Evolutionary conservation across 257 asterid species (phyloP), one percentile per base, ranked within the genome.

Genomic region (Sherardia arvensis): DNA sequence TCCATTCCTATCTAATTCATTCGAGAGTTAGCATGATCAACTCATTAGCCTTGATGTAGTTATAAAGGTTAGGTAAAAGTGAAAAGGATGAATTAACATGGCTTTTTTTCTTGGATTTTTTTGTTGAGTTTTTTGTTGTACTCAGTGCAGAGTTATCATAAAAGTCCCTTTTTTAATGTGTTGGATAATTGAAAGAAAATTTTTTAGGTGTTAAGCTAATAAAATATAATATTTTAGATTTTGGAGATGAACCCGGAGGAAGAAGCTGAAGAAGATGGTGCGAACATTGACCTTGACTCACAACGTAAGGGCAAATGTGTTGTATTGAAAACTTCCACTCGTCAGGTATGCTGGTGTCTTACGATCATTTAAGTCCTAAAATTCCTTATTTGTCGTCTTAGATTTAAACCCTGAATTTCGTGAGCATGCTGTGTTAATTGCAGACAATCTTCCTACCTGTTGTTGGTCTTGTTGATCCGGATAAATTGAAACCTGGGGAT

Each of bases 241-340:
- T 75, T 93, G 84, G 96, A 93, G 76, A 93, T 93, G 97, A 93
- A 87, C 77, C 99, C 97, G 8, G 99, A 93, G 72, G 99, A 93
- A 61, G 99, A 93, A 62, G 97, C 94, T 60, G 99, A 93, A 75
- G 99, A 93, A 76, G 99, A 93, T 72, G 99, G 99, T 67, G 99
- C 96, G 47, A 89, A 90, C 65, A 93, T 93, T 69, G 97, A 93
- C 79, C 97, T 93, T 28, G 99, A 93, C 74, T 90, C 99, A 4
- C 99, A 93, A 69, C 86, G 96, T 81, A 93, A 90, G 88, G 99
- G 97, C 8, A 93, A 93, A 75, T 89, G 99, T 45, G 99, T 93
- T 45, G 99, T 89, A 26, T 82, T 93, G 67, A 93, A 92, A 82
- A 93, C 97, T 60, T 89, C 97, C 47, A 85, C 99, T 0, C 96